These are phyloP conservation scores for Rhizophora mangle DNA, from an alignment of 345 rosid genomes.

Conservation along the genomic window DNA sequence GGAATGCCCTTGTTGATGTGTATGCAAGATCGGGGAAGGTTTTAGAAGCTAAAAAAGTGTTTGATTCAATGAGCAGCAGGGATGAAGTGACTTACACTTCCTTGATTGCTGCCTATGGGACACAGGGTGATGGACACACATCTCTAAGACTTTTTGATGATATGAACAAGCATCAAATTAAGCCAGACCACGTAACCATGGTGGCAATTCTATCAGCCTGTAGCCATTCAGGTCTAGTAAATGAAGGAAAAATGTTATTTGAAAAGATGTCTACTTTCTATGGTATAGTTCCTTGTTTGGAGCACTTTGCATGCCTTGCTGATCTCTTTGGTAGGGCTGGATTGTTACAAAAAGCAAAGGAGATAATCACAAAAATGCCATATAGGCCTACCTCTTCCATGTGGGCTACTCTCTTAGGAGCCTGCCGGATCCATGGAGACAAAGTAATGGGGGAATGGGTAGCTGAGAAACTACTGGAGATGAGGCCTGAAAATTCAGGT, in stretches of 20 bases:
- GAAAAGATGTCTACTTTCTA: slow-evolving; percentile 40
- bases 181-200: slow-evolving; percentile 78
- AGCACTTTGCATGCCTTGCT: slow-evolving; percentile 71
- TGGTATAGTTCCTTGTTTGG: slow-evolving; percentile 46
- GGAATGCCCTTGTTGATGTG: slow-evolving; percentile 78
- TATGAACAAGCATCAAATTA: slow-evolving; percentile 46
- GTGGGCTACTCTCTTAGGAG: slow-evolving; percentile 73
- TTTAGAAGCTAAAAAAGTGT: slow-evolving; percentile 47
- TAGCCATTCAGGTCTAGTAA: slow-evolving; percentile 69
- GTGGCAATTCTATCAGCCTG: slow-evolving; percentile 83
- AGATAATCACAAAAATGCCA: slow-evolving; percentile 53
- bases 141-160: slow-evolving; percentile 56
- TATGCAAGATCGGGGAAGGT: slow-evolving; percentile 76
- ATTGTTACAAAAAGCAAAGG: slow-evolving; percentile 48
- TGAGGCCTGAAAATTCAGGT: slow-evolving; percentile 60
- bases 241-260: slow-evolving; percentile 54
- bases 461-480: slow-evolving; percentile 59
- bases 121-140: slow-evolving; percentile 55
- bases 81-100: slow-evolving; percentile 82
- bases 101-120: slow-evolving; percentile 68
- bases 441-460: slow-evolving; percentile 72
- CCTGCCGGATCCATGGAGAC: slow-evolving; percentile 59
- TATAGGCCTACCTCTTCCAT: slow-evolving; percentile 47
- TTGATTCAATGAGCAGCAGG: slow-evolving; percentile 48
- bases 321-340: slow-evolving; percentile 86